Evolutionary conservation across 768 basidiomycete species (phyloP).

Genomic region (Sarcodon sp.): DNA sequence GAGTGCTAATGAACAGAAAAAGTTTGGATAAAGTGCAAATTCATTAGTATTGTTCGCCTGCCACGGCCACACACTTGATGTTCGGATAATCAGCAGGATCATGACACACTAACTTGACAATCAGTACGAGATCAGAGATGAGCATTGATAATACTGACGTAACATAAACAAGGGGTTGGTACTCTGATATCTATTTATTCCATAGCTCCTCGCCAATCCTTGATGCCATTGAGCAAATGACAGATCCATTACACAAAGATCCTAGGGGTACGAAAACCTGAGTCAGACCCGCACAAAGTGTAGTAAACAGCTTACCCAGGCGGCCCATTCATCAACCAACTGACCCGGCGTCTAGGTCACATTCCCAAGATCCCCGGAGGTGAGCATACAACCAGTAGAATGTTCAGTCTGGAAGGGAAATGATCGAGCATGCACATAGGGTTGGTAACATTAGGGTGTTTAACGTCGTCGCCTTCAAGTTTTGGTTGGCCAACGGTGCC

Average conservation of each 20-base stretch:
- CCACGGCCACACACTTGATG: constrained; percentile 38
- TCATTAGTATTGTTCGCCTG: constrained; percentile 42
- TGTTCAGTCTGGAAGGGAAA: neutral
- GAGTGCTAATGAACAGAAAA: constrained; percentile 12
- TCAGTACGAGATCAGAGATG: constrained; percentile 1
- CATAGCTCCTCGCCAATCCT: constrained; percentile 37
- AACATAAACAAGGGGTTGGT: constrained; percentile 41
- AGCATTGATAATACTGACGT: constrained; percentile 8
- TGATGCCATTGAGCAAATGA: constrained; percentile 35
- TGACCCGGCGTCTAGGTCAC: constrained; percentile 39
- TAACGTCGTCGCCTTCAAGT: constrained; percentile 49
- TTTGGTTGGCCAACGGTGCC: constrained; percentile 47
- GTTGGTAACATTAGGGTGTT: constrained; percentile 45
- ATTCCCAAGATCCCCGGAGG: constrained; percentile 46
- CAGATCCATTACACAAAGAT: constrained; percentile 35
- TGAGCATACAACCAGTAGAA: constrained; percentile 23
- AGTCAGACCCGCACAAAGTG: neutral
- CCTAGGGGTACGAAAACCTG: constrained; percentile 16
- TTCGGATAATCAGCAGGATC: constrained; percentile 39
- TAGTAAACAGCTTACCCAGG: constrained; percentile 27
- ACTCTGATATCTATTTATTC: constrained; percentile 33
- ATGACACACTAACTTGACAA: constrained; percentile 21
- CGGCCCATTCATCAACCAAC: constrained; percentile 51
- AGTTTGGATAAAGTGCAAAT: neutral
- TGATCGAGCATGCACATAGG: constrained; percentile 20